Evolutionary conservation across 768 basidiomycete genomes (phyloP).

Genomic region (Lanmaoa pseudosensibilis): DNA sequence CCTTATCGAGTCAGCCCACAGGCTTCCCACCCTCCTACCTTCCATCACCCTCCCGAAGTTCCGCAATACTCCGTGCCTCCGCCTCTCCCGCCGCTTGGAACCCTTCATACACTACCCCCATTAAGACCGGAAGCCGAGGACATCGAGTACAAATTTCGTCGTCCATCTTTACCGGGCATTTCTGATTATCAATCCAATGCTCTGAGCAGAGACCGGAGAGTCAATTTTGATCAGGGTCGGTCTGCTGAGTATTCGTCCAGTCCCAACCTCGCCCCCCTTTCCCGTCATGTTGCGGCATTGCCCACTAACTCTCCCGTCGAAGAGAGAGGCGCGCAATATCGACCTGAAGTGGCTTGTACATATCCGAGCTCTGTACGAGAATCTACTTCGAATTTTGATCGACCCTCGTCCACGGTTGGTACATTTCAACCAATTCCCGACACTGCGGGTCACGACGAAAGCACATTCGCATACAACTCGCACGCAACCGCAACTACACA

Average conservation of each 20-base stretch:
- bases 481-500: conserved; percentile 2
- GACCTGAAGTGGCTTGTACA: conserved; percentile 16
- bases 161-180: conserved; percentile 28
- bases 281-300: conserved; percentile 4
- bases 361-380: conserved; percentile 22
- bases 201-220: conserved; percentile 13
- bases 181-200: conserved; percentile 9
- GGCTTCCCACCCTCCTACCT: conserved; percentile 21
- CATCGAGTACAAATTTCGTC: conserved; percentile 33
- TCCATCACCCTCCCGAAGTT: conserved; percentile 24
- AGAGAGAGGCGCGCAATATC: conserved; percentile 14
- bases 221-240: conserved; percentile 15
- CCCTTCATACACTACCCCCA: conserved; percentile 28
- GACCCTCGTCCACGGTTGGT: conserved; percentile 20
- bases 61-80: conserved; percentile 30
- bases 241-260: conserved; percentile 11
- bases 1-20: conserved; percentile 23
- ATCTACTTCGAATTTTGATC: conserved; percentile 17
- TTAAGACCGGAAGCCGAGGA: conserved; percentile 28
- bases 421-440: conserved; percentile 10
- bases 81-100: conserved; percentile 24
- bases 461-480: conserved; percentile 9
- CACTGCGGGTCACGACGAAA: conserved; percentile 6
- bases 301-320: conserved; percentile 5
- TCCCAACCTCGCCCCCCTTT: not conserved